A percentile compares a stretch with the other conserved stretches of the same genome.
Evolutionary conservation across 768 basidiomycete species (phyloP).

Genomic region (Trametes maxima): DNA sequence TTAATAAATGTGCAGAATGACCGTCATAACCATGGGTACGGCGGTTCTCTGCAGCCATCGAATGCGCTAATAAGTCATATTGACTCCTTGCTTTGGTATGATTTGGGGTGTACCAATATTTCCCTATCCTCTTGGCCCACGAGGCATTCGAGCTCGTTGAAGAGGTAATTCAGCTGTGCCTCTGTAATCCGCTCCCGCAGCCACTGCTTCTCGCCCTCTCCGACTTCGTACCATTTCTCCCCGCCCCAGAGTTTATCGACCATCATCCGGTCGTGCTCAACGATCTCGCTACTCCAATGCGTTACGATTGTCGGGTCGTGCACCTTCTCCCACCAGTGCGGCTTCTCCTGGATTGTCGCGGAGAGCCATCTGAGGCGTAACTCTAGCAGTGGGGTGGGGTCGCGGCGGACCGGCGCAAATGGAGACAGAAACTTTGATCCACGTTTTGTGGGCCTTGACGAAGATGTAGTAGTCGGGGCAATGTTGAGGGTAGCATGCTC

Average conservation of each 20-base stretch:
- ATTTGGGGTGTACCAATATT: background rate
- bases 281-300: slow-evolving; percentile 17
- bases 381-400: slow-evolving; percentile 16
- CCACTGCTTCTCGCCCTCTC: slow-evolving; percentile 14
- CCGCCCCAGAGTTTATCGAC: slow-evolving; percentile 12
- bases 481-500: too few relatives aligned
- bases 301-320: slow-evolving; percentile 12
- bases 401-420: background rate
- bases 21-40: slow-evolving; percentile 11
- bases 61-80: background rate
- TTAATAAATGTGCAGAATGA: too few relatives aligned
- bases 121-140: slow-evolving; percentile 15
- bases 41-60: background rate
- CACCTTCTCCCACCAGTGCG: slow-evolving; percentile 25
- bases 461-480: too few relatives aligned
- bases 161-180: slow-evolving; percentile 16
- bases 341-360: slow-evolving; percentile 13
- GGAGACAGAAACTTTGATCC: slow-evolving; percentile 4
- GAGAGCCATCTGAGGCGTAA: slow-evolving; percentile 17
- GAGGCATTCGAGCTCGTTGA: slow-evolving; percentile 10
- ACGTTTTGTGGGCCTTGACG: background rate
- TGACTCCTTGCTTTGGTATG: background rate
- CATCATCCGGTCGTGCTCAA: slow-evolving; percentile 14
- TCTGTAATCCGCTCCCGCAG: slow-evolving; percentile 17
- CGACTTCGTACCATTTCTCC: background rate